These are phyloP conservation scores for Penicillium hesseltinei DNA, from an alignment of 2,329 filamentous ascomycete species.

Conservation along the genomic window DNA sequence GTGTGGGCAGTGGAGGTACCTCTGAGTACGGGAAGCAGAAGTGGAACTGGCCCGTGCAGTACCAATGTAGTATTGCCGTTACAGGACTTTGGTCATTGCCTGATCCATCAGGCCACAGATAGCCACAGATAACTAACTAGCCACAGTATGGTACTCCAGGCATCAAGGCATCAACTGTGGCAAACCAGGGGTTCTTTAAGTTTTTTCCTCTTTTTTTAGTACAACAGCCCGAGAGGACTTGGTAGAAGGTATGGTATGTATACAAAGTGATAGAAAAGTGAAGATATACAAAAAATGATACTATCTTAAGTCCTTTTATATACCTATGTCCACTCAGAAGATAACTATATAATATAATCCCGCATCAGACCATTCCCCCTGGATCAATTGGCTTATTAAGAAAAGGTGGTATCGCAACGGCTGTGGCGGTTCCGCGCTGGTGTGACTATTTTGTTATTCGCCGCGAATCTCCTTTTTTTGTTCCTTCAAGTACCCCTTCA, in stretches of 20 bases:
- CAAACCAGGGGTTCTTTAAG: slow-evolving; percentile 2
- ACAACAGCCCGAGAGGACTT: too few relatives aligned
- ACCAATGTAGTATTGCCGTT: neutral
- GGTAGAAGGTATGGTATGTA: too few relatives aligned
- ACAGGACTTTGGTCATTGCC: neutral
- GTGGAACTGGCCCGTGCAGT: slow-evolving; percentile 7
- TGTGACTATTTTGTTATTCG: slow-evolving; percentile 29
- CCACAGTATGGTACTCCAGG: neutral
- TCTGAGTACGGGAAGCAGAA: slow-evolving; percentile 11
- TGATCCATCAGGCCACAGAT: neutral
- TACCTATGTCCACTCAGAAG: neutral
- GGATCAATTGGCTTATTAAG: slow-evolving; percentile 18
- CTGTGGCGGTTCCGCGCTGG: slow-evolving; percentile 34
- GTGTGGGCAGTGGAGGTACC: slow-evolving; percentile 8
- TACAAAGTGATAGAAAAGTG: neutral
- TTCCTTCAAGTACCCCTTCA: slow-evolving; percentile 5
- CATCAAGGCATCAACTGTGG: slow-evolving; percentile 2
- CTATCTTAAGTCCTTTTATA: neutral
- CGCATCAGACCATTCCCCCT: slow-evolving; percentile 7
- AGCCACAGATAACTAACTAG: too few relatives aligned
- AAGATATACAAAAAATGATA: neutral
- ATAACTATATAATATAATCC: neutral
- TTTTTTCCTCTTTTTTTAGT: neutral
- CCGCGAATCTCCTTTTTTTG: slow-evolving; percentile 13
- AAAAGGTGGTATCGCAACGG: slow-evolving; percentile 19